These are phyloP conservation scores for Aspergillus eucalypticola DNA, from an alignment of 2,329 filamentous ascomycete species.

Conservation along the genomic window DNA sequence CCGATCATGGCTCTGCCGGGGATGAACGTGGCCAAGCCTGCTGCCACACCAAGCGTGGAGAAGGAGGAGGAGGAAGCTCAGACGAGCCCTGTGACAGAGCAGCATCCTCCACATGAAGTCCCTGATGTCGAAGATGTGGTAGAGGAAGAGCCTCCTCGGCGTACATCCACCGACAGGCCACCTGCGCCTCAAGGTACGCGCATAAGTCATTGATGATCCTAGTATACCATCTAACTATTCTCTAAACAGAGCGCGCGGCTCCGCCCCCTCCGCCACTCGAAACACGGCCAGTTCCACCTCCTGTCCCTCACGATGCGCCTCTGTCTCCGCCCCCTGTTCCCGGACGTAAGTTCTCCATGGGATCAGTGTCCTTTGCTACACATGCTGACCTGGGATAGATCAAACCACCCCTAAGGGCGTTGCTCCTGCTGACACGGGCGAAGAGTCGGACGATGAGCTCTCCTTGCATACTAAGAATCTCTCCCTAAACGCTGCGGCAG, in stretches of 20 bases:
- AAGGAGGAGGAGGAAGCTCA: constrained; percentile 54
- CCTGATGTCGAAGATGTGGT: constrained; percentile 57
- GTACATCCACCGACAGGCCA: constrained; percentile 44
- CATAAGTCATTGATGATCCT: neutral
- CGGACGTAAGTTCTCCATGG: constrained; percentile 56
- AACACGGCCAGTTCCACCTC: constrained; percentile 41
- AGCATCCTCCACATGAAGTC: constrained; percentile 48
- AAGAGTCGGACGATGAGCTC: constrained; percentile 85
- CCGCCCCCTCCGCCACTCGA: constrained; percentile 47
- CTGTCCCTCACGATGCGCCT: constrained; percentile 38
- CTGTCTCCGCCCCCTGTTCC: constrained; percentile 39
- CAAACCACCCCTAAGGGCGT: constrained; percentile 61
- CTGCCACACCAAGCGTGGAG: constrained; percentile 48
- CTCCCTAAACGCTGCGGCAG: constrained; percentile 46
- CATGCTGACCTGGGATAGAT: constrained; percentile 43
- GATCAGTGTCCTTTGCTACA: neutral
- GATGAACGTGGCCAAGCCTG: constrained; percentile 58
- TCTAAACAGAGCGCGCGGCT: constrained; percentile 45
- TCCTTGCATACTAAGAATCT: constrained; percentile 55
- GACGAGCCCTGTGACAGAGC: constrained; percentile 44
- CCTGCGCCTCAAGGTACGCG: constrained; percentile 55
- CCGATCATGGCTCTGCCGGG: constrained; percentile 68
- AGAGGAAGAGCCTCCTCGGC: constrained; percentile 34
- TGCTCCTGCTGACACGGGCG: constrained; percentile 72
- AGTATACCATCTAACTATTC: constrained; percentile 1